Evolutionary conservation across 2,329 filamentous ascomycete genomes (phyloP), one percentile per base, ranked within the genome.

Genomic region (Allantophomopsis cytisporea): DNA sequence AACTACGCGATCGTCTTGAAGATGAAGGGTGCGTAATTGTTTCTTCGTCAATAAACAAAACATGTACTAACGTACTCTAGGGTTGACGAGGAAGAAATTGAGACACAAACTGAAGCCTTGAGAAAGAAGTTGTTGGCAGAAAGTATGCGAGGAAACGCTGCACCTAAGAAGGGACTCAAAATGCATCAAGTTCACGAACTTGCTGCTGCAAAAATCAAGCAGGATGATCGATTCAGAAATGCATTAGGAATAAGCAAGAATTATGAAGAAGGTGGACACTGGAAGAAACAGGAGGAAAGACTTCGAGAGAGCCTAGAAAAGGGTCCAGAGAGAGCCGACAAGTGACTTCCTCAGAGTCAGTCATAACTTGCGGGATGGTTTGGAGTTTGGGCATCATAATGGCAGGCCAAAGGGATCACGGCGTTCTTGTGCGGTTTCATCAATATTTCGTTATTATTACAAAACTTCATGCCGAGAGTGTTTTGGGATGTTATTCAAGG

Each of bases 121-220:
- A 65, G 85, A 20, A 68, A 70, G 51, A 76, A 75, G 51, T 65
- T 93, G 31, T 60, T 65, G 39, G 64, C 50, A 16, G 53, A 55
- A 23, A 58, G 58, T 31, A 62, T 60, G 38, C 58, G 54, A 47
- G 58, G 53, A 39, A 57, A 49, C 28, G 49, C 45, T 17, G 56
- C 51, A 40, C 61, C 61, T 41, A 62, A 57, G 39, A 72, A 66
- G 49, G 71, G 74, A 8, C 70, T 96, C 47, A 98, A 96, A 63
- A 71, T 79, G 48, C 87, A 96, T 61, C 86, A 96, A 62, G 87
- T 96, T 15, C 91, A 98, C 64, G 91, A 96, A 63, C 71, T 94
- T 58, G 91, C 91, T 14, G 83, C 91, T 53, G 91, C 89, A 43
- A 98, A 98, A 71, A 89, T 94, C 50, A 82, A 85, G 58, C 91